Evolutionary conservation across 2,329 filamentous ascomycete genomes (phyloP), one percentile per base, ranked within the genome.

Genomic region (Colletotrichum sp.): DNA sequence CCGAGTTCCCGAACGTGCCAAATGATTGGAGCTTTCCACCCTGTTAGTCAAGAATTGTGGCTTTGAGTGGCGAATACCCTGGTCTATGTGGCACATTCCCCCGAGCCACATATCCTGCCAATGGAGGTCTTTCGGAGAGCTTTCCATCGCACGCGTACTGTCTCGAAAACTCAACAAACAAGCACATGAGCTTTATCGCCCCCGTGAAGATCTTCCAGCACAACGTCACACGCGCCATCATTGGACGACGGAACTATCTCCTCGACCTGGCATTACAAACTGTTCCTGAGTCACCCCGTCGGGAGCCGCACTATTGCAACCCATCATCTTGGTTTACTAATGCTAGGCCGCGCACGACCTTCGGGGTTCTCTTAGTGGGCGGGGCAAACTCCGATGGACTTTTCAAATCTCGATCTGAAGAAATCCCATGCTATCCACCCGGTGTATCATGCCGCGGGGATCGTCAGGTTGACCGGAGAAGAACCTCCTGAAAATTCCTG

Each of bases 391-490:
- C 62, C 68, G 62, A 75, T 71, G 72, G 71, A 55, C 62, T 71
- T 75, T 75, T 62, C 24, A 52, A 16, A 66, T 71, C 52, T 75
- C 52, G 68, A 71, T 67, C 72, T 67, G 16, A 26, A n/a, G 9
- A 60, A 75, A 52, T 71, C 52, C 71, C 65, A 69, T 73, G 3
- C 63, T 24, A 21, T 26, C 36, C 34, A 24, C 32, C 24, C 13
- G 13, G 24, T 26, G 44, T 34, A 24, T 28, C 9, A 32, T 13
- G n/a, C n/a, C 5, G 6, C 44, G n/a, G n/a, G 24, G 12, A 8
- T 44, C 49, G 10, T n/a, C 49, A 32, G 9, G 7, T 64, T 21
- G 30, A 15, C 28, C 72, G 60, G 68, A 75, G 30, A 3, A 62
- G 65, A 71, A 8, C 16, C 67, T 71, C 60, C 34, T 62, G 8